Evolutionary conservation across 2,329 filamentous ascomycete genomes (phyloP).

Genomic region (Aspergillus hortae): DNA sequence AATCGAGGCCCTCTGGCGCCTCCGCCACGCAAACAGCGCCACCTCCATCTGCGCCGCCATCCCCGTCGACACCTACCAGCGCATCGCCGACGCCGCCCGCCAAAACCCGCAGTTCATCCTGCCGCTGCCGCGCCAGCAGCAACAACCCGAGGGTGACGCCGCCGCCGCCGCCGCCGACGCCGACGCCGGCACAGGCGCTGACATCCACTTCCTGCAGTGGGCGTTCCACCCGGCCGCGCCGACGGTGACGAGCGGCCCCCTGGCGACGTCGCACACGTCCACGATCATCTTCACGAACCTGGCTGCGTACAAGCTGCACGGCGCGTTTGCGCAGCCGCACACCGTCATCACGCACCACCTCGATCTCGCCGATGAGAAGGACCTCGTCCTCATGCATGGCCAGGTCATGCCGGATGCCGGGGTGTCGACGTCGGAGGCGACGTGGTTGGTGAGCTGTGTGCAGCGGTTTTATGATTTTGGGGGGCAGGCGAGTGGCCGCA

Average conservation of each 20-base stretch:
- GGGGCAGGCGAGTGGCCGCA: slow-evolving; percentile 57
- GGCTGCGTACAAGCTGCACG: slow-evolving; percentile 85
- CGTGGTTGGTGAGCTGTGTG: slow-evolving; percentile 86
- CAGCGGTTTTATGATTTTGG: slow-evolving; percentile 79
- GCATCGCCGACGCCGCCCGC: slow-evolving; percentile 68
- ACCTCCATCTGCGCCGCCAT: slow-evolving; percentile 81
- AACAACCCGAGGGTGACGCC: slow-evolving; percentile 6
- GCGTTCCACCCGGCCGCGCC: slow-evolving; percentile 65
- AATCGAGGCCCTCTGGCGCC: slow-evolving; percentile 83
- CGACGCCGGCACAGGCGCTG: slow-evolving; percentile 56
- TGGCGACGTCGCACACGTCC: slow-evolving; percentile 55
- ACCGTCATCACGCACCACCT: slow-evolving; percentile 91
- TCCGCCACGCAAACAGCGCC: slow-evolving; percentile 71
- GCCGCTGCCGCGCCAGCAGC: slow-evolving; percentile 60
- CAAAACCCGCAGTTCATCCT: slow-evolving; percentile 85
- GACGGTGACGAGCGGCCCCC: slow-evolving; percentile 24
- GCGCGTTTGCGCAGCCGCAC: slow-evolving; percentile 86
- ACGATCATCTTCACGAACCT: slow-evolving; percentile 91
- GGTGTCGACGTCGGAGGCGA: slow-evolving; percentile 74
- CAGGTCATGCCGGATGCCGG: slow-evolving; percentile 72
- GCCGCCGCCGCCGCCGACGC: slow-evolving; percentile 25
- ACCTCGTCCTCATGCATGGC: slow-evolving; percentile 82
- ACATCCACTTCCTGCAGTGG: slow-evolving; percentile 97
- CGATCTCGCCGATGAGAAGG: slow-evolving; percentile 71
- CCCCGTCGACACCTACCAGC: slow-evolving; percentile 66